Evolutionary conservation across 805 yeast genomes (phyloP), one percentile per base, ranked within the genome.

Genomic region (Candida endomychidarum): DNA sequence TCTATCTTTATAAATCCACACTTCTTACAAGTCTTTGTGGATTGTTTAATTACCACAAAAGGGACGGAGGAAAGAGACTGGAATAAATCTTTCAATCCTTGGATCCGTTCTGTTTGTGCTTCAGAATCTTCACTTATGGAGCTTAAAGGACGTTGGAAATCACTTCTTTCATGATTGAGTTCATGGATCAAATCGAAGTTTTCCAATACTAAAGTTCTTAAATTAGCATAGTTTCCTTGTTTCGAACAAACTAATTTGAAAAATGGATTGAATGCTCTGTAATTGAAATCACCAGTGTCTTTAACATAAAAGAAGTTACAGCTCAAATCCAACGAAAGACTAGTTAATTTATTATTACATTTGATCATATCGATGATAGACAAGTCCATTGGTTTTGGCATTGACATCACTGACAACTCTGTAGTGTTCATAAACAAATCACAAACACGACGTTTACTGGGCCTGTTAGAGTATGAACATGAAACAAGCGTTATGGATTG

Each of bases 331-430:
- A 80, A 54, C 8, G 65, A 58, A 16, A 80, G 44, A 9, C 61
- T 56, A 5, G 60, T 45, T 18, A 78, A 52, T 4, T 61, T 60
- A 20, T 55, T 53, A 44, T 66, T 67, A 10, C 45, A 48, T 43
- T 63, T 66, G 25, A 67, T 48, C 47, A 76, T 75, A 49, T 74
- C 78, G 34, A 75, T 71, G 21, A 77, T 46, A 4, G 80, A 63
- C 25, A 80, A 59, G 47, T 77, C 82, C 23, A 57, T 64, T 21
- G 69, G 69, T 21, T 74, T 64, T 21, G 57, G 57, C 12, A 78
- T 53, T 20, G 65, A 57, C 8, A 58, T 41, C 23, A 80, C 54
- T 32, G 61, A 56, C 12, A 80, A 53, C 6, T 50, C 45, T 7
- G 52, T 49, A 1, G 75, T 74, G 21, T 63, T 54, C 33, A 57